Conservation (phyloP, 345 rosid species). For the Carallia pectinifolia region DNA sequence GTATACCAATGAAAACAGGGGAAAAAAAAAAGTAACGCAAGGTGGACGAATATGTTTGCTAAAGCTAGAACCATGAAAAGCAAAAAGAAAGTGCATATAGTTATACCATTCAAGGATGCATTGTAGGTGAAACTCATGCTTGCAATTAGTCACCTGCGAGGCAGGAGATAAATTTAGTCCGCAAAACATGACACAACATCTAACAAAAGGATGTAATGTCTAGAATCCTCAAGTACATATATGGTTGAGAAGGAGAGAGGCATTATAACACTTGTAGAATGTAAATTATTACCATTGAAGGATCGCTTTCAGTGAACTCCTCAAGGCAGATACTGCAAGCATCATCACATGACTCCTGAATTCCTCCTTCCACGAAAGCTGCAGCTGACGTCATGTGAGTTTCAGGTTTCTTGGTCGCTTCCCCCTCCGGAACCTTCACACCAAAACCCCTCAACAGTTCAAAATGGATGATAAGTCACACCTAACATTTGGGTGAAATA, state of each 20-base stretch:
- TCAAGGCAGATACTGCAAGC: slow-evolving; percentile 39
- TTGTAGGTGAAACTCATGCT: slow-evolving; percentile 37
- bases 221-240: background rate
- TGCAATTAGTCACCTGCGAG: slow-evolving; percentile 27
- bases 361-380: slow-evolving; percentile 38
- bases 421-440: slow-evolving; percentile 37
- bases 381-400: slow-evolving; percentile 33
- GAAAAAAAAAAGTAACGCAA: background rate
- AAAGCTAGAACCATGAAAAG: background rate
- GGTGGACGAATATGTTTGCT: background rate
- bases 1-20: background rate
- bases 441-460: background rate
- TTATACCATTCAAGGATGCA: slow-evolving; percentile 40
- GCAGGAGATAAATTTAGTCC: background rate
- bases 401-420: slow-evolving; percentile 23
- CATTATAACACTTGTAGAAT: background rate
- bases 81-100: background rate
- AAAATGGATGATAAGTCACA: background rate
- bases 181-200: background rate
- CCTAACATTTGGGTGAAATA: background rate
- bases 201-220: background rate
- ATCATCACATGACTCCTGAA: slow-evolving; percentile 35
- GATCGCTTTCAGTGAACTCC: slow-evolving; percentile 26
- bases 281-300: slow-evolving; percentile 24
- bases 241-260: background rate